Percentiles rank a stretch among this genome's conserved stretches.
Evolutionary conservation across 192 early-diverging fungal species (phyloP).

Genomic region (Endogone sp.): DNA sequence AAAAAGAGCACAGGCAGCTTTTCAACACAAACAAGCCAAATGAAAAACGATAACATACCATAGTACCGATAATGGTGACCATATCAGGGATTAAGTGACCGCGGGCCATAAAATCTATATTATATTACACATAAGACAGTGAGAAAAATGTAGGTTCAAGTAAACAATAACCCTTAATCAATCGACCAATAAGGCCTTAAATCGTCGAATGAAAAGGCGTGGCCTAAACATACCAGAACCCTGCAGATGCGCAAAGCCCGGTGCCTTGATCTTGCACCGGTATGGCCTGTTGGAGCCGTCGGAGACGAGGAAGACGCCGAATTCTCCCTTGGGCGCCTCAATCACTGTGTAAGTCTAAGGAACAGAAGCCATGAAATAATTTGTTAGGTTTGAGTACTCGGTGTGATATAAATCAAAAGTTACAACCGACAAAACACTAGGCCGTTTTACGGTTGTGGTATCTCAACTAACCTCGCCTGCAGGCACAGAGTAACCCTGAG

Average conservation of each 20-base stretch:
- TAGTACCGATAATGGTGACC: conserved; percentile 95
- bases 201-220: no score
- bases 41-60: conserved; percentile 29
- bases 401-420: no score
- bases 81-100: conserved; percentile 93
- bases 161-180: no score
- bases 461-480: conserved; percentile 52
- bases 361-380: neutral
- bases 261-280: conserved; percentile 96
- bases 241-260: conserved; percentile 92
- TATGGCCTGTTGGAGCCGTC: conserved; percentile 95
- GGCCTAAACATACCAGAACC: conserved; percentile 49
- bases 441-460: no score
- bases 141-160: no score
- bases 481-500: conserved; percentile 87
- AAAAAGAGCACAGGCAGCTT: neutral
- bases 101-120: conserved; percentile 77
- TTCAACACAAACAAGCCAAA: neutral
- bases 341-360: conserved; percentile 90
- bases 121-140: neutral
- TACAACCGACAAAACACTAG: no score
- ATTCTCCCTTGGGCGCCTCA: conserved; percentile 99
- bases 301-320: conserved; percentile 92
- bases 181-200: no score
- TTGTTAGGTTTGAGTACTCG: neutral